Percentiles rank a stretch among this genome's conserved stretches.
These are phyloP conservation scores for Naumovozyma castellii DNA, from an alignment of 805 yeast species.

Conservation along the genomic window DNA sequence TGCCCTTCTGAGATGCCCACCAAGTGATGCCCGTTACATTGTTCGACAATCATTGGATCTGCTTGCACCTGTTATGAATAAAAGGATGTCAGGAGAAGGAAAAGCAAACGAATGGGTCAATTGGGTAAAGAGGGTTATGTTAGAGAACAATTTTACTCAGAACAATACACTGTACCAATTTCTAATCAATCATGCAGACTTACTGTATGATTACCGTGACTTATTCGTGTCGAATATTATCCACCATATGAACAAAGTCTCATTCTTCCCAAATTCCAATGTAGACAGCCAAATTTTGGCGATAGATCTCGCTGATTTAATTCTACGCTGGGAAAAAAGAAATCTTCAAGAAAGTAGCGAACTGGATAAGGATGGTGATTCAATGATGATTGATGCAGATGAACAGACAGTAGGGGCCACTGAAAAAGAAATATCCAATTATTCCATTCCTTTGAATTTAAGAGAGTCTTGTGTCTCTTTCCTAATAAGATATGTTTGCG, in stretches of 20 bases:
- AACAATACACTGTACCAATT: conserved; percentile 84
- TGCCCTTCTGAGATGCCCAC: conserved; percentile 76
- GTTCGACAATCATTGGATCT: conserved; percentile 82
- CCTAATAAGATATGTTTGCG: conserved; percentile 77
- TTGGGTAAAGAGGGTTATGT: conserved; percentile 86
- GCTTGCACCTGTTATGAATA: conserved; percentile 77
- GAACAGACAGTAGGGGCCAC: not conserved
- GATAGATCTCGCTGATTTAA: conserved; percentile 78
- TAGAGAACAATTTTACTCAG: conserved; percentile 82
- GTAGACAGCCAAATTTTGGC: conserved; percentile 78
- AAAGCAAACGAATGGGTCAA: conserved; percentile 64
- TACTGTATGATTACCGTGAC: conserved; percentile 79
- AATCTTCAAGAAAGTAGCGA: conserved; percentile 3
- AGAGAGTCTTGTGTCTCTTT: conserved; percentile 87
- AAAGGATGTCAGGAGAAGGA: conserved; percentile 48
- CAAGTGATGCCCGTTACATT: conserved; percentile 70
- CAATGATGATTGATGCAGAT: conserved; percentile 19
- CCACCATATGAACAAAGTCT: conserved; percentile 84
- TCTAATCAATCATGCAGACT: conserved; percentile 72
- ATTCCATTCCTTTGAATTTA: conserved; percentile 50
- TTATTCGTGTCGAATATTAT: conserved; percentile 83
- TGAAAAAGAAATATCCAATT: conserved; percentile 5
- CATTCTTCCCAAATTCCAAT: conserved; percentile 67
- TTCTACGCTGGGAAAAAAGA: conserved; percentile 74
- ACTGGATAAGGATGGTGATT: conserved; percentile 20